phyloP scores from a whole-genome alignment of 2,329 filamentous ascomycete genomes.

The Chaetothyriales sp. region DNA sequence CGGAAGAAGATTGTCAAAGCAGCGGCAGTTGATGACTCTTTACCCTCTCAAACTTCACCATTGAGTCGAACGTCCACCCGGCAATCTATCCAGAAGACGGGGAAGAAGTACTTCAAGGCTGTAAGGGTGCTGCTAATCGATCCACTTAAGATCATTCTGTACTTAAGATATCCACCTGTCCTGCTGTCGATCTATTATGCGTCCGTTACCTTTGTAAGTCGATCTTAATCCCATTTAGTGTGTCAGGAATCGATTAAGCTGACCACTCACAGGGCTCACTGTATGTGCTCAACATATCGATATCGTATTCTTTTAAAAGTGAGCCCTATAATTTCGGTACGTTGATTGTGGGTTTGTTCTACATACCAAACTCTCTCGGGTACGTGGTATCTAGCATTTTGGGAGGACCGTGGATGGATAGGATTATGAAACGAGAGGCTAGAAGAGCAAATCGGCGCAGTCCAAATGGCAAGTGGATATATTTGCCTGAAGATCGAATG shows the following conservation, averaged over 20 bases:
- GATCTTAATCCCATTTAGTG: neutral
- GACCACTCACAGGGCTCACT: slow-evolving; percentile 34
- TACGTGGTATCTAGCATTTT: slow-evolving; percentile 56
- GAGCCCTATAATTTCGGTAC: slow-evolving; percentile 56
- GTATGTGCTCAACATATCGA: slow-evolving; percentile 64
- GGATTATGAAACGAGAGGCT: slow-evolving; percentile 67
- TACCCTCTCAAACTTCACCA: slow-evolving; percentile 16
- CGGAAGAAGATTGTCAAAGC: slow-evolving; percentile 23
- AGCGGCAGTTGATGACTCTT: slow-evolving; percentile 15
- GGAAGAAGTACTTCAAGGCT: slow-evolving; percentile 39
- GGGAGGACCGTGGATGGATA: slow-evolving; percentile 65
- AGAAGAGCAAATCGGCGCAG: slow-evolving; percentile 51
- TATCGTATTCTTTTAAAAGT: slow-evolving; percentile 55
- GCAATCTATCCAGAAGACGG: slow-evolving; percentile 46
- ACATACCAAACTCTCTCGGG: slow-evolving; percentile 61
- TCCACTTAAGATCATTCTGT: slow-evolving; percentile 55
- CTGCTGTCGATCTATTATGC: slow-evolving; percentile 60
- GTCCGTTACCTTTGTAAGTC: slow-evolving; percentile 51
- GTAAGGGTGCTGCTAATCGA: slow-evolving; percentile 54
- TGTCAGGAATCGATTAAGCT: neutral
- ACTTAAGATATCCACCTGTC: slow-evolving; percentile 62
- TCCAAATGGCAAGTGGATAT: slow-evolving; percentile 50
- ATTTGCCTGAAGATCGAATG: slow-evolving; percentile 68
- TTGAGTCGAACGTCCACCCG: slow-evolving; percentile 45
- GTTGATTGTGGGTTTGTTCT: slow-evolving; percentile 59